phyloP scores from a whole-genome alignment of 2,329 filamentous ascomycete genomes.

The Proliferodiscus dingleyae region DNA sequence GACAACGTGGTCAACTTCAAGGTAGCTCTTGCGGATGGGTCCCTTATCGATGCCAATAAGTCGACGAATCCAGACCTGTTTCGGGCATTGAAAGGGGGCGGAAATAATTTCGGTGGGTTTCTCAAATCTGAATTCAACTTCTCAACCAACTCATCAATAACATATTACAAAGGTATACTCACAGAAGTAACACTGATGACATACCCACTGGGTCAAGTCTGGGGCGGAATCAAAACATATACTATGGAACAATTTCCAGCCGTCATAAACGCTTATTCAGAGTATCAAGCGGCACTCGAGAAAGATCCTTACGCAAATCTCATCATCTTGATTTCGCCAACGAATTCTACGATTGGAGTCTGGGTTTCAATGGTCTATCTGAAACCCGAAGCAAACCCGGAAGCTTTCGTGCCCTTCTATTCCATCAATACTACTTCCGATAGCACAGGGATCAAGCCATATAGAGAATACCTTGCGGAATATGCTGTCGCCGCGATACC shows the following conservation, averaged over 20 bases:
- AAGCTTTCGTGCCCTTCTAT: background rate
- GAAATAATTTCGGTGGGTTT: constrained; percentile 48
- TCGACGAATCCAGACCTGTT: constrained; percentile 44
- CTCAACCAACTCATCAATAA: background rate
- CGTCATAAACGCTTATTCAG: background rate
- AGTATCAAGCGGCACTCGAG: background rate
- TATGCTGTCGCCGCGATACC: no score
- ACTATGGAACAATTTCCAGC: background rate
- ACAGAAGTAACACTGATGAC: background rate
- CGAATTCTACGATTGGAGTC: background rate
- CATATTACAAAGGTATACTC: background rate
- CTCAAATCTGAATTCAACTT: background rate
- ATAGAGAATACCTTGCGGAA: no score
- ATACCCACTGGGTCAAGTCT: background rate
- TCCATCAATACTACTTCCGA: background rate
- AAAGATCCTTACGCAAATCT: constrained; percentile 4
- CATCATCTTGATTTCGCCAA: background rate
- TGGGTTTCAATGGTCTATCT: background rate
- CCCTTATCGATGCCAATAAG: constrained; percentile 41
- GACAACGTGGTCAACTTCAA: constrained; percentile 42
- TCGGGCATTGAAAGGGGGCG: constrained; percentile 49
- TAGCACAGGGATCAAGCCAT: background rate
- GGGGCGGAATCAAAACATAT: background rate
- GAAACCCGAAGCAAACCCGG: background rate
- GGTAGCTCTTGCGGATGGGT: constrained; percentile 47